Base-by-base conservation (phyloP, 2,329 filamentous ascomycete species). In the Pyrenophora tritici-repentis region DNA sequence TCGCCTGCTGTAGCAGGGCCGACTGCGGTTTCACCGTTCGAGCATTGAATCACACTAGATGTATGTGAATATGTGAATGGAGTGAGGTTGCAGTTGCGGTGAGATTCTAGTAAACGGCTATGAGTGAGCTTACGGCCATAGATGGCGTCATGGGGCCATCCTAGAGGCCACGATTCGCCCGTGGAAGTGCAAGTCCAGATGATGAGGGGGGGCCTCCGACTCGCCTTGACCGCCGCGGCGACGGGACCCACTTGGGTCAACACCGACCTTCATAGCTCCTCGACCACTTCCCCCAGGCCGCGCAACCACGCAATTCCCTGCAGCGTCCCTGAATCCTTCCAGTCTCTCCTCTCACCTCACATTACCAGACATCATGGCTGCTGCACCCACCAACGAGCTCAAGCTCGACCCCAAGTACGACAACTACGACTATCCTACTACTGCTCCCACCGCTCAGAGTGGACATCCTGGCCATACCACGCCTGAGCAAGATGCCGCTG, bases 381-480 rank as follows among this genome's bases (percentile, higher is more conserved):
- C 66, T 58, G 41, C 56, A 43, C 45, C 44, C 8, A 48, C 61
- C 32, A 56, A 48, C 52, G 65, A 63, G 73, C 58, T 81, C 62
- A 75, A 79, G 62, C 76, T 91, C 67, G 87, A 96, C 76, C 83
- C 90, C 74, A 97, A 96, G 79, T 96, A 97, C 81, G 94, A 97
- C 79, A 76, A 95, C 80, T 97, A 94, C 77, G 92, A 97, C 77
- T 97, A 85, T 80, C 94, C 94, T 58, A 90, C 87, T 59, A 87
- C 84, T 57, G 85, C 90, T 39, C 84, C 89, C 47, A 84, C 85
- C 63, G 74, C 82, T 39, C 84, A 87, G 71, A 79, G 81, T 66
- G 94, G 94, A 61, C 91, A 97, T 75, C 87, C 93, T 56, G 94
- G 94, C 72, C 85, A 95, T 76, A 88, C 95, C 67, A 94, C 88